A percentile compares a stretch with the other conserved stretches of the same genome.
Conservation (phyloP, 1,139 yeast species). For the Casaregolazyma lundiana region DNA sequence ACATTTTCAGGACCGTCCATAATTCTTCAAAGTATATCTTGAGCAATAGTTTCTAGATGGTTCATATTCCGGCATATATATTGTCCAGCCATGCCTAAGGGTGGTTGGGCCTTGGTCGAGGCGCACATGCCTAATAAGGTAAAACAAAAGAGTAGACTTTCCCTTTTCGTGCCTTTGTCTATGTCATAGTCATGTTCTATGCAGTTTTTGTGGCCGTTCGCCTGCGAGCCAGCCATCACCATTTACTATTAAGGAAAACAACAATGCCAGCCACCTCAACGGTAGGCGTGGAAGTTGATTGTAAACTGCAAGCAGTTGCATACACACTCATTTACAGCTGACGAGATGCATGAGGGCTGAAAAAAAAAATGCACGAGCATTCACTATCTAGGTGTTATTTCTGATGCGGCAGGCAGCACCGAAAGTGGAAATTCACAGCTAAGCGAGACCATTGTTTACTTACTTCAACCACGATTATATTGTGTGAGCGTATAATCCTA, state of each 20-base stretch:
- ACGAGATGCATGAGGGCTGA: not conserved
- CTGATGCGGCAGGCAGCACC: no score
- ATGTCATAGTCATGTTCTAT: no score
- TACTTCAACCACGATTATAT: no score
- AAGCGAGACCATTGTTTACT: no score
- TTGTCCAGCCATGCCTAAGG: not conserved
- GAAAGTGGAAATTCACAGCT: no score
- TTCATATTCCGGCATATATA: no score
- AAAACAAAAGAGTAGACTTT: not conserved
- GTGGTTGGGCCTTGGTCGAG: not conserved
- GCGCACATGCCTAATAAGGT: not conserved
- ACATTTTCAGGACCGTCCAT: slow-evolving; percentile 5
- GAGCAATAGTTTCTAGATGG: no score
- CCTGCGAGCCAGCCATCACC: slow-evolving; percentile 1
- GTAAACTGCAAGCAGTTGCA: not conserved
- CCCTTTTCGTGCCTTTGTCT: not conserved
- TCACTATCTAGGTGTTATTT: no score
- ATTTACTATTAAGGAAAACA: not conserved
- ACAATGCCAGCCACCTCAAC: slow-evolving; percentile 1
- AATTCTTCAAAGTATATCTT: not conserved
- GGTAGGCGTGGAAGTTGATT: not conserved
- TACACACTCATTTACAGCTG: not conserved
- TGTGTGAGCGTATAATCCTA: no score
- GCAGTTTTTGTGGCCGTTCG: not conserved
- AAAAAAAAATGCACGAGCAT: no score